Conservation (phyloP, 495 filamentous ascomycete species). For the Parathielavia appendiculata region DNA sequence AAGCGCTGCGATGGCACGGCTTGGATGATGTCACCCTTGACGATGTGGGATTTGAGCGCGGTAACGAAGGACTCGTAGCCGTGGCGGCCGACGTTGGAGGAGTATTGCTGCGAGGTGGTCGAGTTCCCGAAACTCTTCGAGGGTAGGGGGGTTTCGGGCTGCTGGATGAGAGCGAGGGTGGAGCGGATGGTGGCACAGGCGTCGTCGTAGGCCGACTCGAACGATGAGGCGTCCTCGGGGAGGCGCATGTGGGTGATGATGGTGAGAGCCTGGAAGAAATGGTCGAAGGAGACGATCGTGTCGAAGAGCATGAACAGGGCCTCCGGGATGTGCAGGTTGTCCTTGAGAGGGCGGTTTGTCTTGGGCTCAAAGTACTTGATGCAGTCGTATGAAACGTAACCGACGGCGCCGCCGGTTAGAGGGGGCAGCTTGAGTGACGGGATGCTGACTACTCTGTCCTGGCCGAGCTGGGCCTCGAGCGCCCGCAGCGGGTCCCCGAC, state of each 20-base stretch:
- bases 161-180: slow-evolving; percentile 62
- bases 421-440: slow-evolving; percentile 77
- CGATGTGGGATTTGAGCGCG: slow-evolving; percentile 78
- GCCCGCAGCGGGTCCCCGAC: slow-evolving; percentile 75
- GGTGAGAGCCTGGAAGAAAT: slow-evolving; percentile 87
- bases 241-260: slow-evolving; percentile 83
- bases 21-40: slow-evolving; percentile 91
- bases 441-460: slow-evolving; percentile 70
- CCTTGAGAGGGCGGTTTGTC: slow-evolving; percentile 79
- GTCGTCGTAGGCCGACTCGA: slow-evolving; percentile 57
- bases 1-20: slow-evolving; percentile 92
- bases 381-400: slow-evolving; percentile 96
- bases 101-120: slow-evolving; percentile 60
- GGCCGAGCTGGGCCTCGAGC: slow-evolving; percentile 71
- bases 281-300: slow-evolving; percentile 90
- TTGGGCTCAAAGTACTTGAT: slow-evolving; percentile 96
- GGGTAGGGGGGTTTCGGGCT: slow-evolving; percentile 71
- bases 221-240: slow-evolving; percentile 39
- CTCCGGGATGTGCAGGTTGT: slow-evolving; percentile 82
- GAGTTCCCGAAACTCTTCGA: slow-evolving; percentile 65
- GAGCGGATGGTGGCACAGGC: slow-evolving; percentile 58
- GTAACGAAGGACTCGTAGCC: slow-evolving; percentile 87
- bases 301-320: slow-evolving; percentile 97
- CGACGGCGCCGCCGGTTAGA: slow-evolving; percentile 85
- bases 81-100: slow-evolving; percentile 83